Evolutionary conservation across 805 yeast species (phyloP).

Genomic region (Allodekkera sacchari): DNA sequence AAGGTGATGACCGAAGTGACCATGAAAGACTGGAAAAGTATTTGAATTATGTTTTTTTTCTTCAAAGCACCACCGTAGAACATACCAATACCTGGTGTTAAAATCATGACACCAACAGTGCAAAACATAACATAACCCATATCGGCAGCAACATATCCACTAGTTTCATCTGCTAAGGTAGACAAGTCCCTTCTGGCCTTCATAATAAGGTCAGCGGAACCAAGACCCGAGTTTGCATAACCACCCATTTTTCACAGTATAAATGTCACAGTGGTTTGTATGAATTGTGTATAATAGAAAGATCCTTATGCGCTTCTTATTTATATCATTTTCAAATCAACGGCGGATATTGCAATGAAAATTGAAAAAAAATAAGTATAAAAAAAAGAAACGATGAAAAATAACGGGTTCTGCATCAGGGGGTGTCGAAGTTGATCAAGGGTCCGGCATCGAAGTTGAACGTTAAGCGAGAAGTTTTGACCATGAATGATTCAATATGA

Average conservation of each 20-base stretch:
- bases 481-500: too few relatives aligned
- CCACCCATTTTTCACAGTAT: constrained; percentile 38
- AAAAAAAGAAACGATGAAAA: too few relatives aligned
- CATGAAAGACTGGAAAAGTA: constrained; percentile 37
- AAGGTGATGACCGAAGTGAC: constrained; percentile 29
- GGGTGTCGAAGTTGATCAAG: too few relatives aligned
- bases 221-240: constrained; percentile 25
- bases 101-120: constrained; percentile 39
- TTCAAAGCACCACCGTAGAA: constrained; percentile 36
- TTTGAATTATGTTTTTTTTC: constrained; percentile 35
- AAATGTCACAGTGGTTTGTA: too few relatives aligned
- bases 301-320: too few relatives aligned
- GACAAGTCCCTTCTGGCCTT: constrained; percentile 17
- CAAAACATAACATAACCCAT: constrained; percentile 42
- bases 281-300: too few relatives aligned
- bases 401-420: too few relatives aligned
- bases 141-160: constrained; percentile 30
- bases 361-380: too few relatives aligned
- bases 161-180: constrained; percentile 28
- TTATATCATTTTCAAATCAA: too few relatives aligned
- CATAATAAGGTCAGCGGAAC: constrained; percentile 19
- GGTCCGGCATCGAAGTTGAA: too few relatives aligned
- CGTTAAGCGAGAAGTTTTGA: too few relatives aligned
- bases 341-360: too few relatives aligned
- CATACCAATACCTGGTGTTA: constrained; percentile 38